Evolutionary conservation across 371 early-diverging fungal genomes (phyloP), one percentile per base, ranked within the genome.

Genomic region (Rhizopus sp.): DNA sequence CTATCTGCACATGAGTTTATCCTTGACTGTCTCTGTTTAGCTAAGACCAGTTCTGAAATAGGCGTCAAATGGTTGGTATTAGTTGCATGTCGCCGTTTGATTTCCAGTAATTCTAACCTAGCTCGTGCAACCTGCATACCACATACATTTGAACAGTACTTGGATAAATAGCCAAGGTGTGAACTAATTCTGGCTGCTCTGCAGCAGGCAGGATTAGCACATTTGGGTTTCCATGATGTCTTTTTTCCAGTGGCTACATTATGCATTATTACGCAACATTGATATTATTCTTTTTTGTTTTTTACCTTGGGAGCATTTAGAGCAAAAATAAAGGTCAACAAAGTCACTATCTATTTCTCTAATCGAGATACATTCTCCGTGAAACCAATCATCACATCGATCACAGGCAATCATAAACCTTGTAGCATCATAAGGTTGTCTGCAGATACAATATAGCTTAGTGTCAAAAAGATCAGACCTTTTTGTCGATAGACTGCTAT

Each of bases 361-460:
- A 38, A 86, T 83, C 1, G 80, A 78, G 9, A 86, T 80, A 44
- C 87, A 86, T 52, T 83, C 84, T 15, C 85, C 87, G 57, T 86
- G 87, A 58, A 81, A 86, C 87, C 87, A 86, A 37, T 80, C 80
- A 55, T 82, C 83, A 53, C 87, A 86, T 5, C 72, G 70, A 54
- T 86, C 87, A 60, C 87, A 86, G 0, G 79, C 82, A 65, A 86
- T 84, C 85, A 85, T 85, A 49, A 86, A 86, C 12, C 80, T 66
- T 13, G 70, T 67, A 5, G 66, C 66, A 60, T 85, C 81, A 55
- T 85, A 81, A 0, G 74, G 73, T 38, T 74, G 73, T 13, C 71
- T 72, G 55, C 87, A 87, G 37, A 82, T 66, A 53, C 87, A 87
- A 51, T 84, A 84, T 7, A 81, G 61, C 1, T 50, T 57, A 15